These are phyloP conservation scores for Plectosphaerella sp. DNA, from an alignment of 2,329 filamentous ascomycete genomes.

Conservation along the genomic window DNA sequence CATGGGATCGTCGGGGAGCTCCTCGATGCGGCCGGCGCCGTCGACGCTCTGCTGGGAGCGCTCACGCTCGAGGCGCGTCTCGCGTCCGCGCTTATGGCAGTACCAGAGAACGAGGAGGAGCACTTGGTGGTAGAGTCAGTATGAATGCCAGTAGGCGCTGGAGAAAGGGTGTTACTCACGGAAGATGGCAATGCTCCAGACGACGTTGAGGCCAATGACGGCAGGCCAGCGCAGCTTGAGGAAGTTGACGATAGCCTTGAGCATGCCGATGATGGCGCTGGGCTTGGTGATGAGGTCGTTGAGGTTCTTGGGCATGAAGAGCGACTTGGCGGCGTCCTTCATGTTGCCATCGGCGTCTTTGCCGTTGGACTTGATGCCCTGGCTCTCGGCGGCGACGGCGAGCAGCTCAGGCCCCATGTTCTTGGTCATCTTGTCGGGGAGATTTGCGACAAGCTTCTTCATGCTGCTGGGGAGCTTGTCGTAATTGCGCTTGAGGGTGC, in stretches of 20 bases:
- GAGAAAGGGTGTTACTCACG: constrained; percentile 49
- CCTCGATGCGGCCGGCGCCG: constrained; percentile 38
- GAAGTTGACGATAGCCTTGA: constrained; percentile 87
- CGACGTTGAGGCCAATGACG: constrained; percentile 83
- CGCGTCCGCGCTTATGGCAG: constrained; percentile 89
- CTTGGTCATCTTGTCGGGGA: constrained; percentile 77
- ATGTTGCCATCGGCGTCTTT: constrained; percentile 36
- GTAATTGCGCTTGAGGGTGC: constrained; percentile 54
- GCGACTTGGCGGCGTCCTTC: constrained; percentile 59
- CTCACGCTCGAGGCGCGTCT: constrained; percentile 67
- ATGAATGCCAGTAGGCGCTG: not conserved
- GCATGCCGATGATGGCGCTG: constrained; percentile 76
- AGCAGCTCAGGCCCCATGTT: constrained; percentile 77
- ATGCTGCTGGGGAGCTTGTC: constrained; percentile 72
- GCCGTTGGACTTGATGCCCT: constrained; percentile 55
- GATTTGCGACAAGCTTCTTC: constrained; percentile 78
- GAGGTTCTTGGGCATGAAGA: constrained; percentile 67
- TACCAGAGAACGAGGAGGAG: constrained; percentile 96
- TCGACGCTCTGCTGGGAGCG: constrained; percentile 29
- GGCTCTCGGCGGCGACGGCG: constrained; percentile 72
- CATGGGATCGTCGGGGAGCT: constrained; percentile 43
- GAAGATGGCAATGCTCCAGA: constrained; percentile 86
- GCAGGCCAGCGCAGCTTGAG: constrained; percentile 85
- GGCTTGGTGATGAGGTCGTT: constrained; percentile 81
- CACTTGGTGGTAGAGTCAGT: constrained; percentile 44